Base-by-base conservation (phyloP, 116 monocot genomes). In the Zostera marina region DNA sequence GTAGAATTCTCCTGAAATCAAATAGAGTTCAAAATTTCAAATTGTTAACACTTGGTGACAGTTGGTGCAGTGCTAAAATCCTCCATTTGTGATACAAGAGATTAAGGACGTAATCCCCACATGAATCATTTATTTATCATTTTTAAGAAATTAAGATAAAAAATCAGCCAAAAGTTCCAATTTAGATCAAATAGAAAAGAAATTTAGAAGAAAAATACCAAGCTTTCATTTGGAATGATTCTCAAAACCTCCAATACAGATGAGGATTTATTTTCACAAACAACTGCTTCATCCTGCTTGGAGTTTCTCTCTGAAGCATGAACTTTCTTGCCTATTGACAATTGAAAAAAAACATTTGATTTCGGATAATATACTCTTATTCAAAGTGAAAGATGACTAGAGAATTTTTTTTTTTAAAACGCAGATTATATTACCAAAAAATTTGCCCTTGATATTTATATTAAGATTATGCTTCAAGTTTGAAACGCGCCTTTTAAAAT, bases 391-490 rank as follows among this genome's bases (percentile, higher is more conserved):
- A 32, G 32, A 32, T 32, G 5, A 32, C 0, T 32, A 32, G 32
- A 12, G 52, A 32, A 66, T 51, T 62, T 73, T 96, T 77, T 76
- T 3, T 32, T 3, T 32, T 32, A 32, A n/a, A n/a, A n/a, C n/a
- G n/a, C n/a, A n/a, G n/a, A n/a, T n/a, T n/a, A n/a, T n/a, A 32
- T 32, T 89, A 15, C 85, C 67, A 49, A 96, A 96, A 22, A 85
- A 46, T 44, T 79, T 85, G 1, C 74, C 66, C 63, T 64, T 78
- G 20, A 81, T 66, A 22, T 40, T 77, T 20, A 81, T 66, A 22
- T 40, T 77, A 43, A 93, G 68, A 65, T 76, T 81, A 2, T 79
- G 69, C 49, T 70, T 85, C 63, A 89, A 58, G 58, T 64, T 76
- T 11, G 78, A 89, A 32, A 89, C 82, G 42, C 63, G 85, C 3